Conservation (phyloP, 2,329 filamentous ascomycete genomes). For the Sclerotinia nivalis region DNA sequence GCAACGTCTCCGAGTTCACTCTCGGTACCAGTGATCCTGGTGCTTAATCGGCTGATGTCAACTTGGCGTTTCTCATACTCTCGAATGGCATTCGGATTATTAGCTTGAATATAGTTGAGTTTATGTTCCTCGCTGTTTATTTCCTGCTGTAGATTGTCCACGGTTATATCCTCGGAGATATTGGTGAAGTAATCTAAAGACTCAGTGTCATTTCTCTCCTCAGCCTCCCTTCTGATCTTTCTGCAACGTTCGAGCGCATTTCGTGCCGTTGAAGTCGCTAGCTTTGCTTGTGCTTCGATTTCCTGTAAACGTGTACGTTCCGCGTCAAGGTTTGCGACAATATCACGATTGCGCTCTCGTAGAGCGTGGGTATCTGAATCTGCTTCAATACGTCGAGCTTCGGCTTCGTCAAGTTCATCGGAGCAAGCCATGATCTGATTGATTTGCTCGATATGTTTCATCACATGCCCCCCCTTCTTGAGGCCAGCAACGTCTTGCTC, state of each 20-base stretch:
- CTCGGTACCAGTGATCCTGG: slow-evolving; percentile 57
- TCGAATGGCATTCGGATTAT: slow-evolving; percentile 71
- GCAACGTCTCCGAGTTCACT: slow-evolving; percentile 56
- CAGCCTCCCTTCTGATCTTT: slow-evolving; percentile 39
- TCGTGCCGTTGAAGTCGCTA: slow-evolving; percentile 42
- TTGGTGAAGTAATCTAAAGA: slow-evolving; percentile 45
- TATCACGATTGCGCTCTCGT: slow-evolving; percentile 62
- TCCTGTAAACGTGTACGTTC: slow-evolving; percentile 46
- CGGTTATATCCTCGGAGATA: slow-evolving; percentile 51
- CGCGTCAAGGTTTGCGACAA: slow-evolving; percentile 54
- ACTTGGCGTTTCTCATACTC: slow-evolving; percentile 74
- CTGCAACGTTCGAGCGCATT: slow-evolving; percentile 47
- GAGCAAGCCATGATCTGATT: slow-evolving; percentile 62
- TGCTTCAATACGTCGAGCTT: slow-evolving; percentile 75
- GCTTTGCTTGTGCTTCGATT: slow-evolving; percentile 46
- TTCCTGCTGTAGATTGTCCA: slow-evolving; percentile 68
- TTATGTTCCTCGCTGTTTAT: slow-evolving; percentile 73
- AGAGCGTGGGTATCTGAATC: slow-evolving; percentile 74
- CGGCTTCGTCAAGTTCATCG: slow-evolving; percentile 65
- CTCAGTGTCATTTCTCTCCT: slow-evolving; percentile 45
- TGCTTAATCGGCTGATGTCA: slow-evolving; percentile 66
- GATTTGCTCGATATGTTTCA: slow-evolving; percentile 60
- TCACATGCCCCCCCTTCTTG: slow-evolving; percentile 55
- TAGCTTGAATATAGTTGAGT: slow-evolving; percentile 77
- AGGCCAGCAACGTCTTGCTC: slow-evolving; percentile 57